Evolutionary conservation across 352 stramenopile species (phyloP).

Genomic region (Globisporangium nodosum): DNA sequence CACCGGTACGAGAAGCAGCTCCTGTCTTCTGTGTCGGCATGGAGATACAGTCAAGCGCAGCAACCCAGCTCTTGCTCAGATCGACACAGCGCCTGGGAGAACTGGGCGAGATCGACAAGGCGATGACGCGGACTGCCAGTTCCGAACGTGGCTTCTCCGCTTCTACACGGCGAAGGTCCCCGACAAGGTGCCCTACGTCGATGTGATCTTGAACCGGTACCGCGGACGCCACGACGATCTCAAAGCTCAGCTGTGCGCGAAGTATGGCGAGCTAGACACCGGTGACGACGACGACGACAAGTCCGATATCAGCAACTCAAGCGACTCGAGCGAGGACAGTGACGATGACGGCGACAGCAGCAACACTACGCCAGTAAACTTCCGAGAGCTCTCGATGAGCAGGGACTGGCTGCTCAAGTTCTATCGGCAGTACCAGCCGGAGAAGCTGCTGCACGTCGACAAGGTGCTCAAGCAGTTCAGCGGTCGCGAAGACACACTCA

Average conservation of each 20-base stretch:
- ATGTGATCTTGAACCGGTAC: conserved; percentile 54
- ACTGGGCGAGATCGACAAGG: not conserved
- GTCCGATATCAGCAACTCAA: not conserved
- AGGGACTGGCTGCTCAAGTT: conserved; percentile 47
- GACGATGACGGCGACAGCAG: not conserved
- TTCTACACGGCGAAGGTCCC: conserved; percentile 46
- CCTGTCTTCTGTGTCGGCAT: conserved; percentile 5
- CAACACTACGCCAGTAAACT: conserved; percentile 8
- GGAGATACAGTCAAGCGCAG: conserved; percentile 1
- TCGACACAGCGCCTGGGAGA: not conserved
- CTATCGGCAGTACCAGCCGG: conserved; percentile 46
- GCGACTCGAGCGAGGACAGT: conserved; percentile 5
- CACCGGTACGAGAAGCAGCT: not conserved
- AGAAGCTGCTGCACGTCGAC: conserved; percentile 39
- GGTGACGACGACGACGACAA: not conserved
- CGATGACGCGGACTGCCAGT: conserved; percentile 23
- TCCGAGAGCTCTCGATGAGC: conserved; percentile 24
- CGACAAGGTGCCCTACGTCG: conserved; percentile 45
- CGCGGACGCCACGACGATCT: conserved; percentile 48
- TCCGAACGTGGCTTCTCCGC: conserved; percentile 33
- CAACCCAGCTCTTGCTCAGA: not conserved
- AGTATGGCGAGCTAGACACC: conserved; percentile 26
- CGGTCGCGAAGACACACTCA: conserved; percentile 54
- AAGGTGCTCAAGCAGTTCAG: conserved; percentile 56
- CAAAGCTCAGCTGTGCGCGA: conserved; percentile 38